A percentile compares a stretch with the other conserved stretches of the same genome.
phyloP scores from a whole-genome alignment of 2,329 filamentous ascomycete species.

The Colletotrichum sublineola region DNA sequence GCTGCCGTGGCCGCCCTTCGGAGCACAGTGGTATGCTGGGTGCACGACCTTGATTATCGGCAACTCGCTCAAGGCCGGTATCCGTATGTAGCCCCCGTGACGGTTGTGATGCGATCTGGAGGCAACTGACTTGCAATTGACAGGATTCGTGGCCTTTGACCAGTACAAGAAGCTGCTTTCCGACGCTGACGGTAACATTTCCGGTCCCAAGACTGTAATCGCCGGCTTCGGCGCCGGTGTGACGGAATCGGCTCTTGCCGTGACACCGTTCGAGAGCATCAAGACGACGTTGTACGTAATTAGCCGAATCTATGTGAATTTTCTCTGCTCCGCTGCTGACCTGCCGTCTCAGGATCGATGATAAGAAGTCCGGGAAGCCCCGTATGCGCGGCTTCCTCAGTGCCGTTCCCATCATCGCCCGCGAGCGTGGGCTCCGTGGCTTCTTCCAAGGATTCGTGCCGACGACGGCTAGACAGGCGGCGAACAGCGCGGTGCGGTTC shows the following conservation, averaged over 20 bases:
- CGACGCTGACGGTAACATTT: conserved; percentile 88
- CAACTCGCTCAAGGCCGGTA: conserved; percentile 95
- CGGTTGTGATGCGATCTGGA: too few relatives aligned
- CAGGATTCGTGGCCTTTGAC: conserved; percentile 95
- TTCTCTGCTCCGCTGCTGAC: conserved; percentile 6
- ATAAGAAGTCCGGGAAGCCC: conserved; percentile 87
- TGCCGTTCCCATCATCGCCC: conserved; percentile 86
- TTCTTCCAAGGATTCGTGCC: conserved; percentile 98
- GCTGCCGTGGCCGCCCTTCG: conserved; percentile 94
- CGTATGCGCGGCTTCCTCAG: conserved; percentile 93
- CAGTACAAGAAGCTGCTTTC: conserved; percentile 88
- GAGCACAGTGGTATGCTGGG: conserved; percentile 95
- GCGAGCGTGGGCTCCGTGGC: conserved; percentile 87
- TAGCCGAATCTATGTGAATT: not conserved
- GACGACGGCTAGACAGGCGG: conserved; percentile 93
- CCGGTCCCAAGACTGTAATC: conserved; percentile 89
- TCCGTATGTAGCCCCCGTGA: conserved; percentile 71
- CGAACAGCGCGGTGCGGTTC: conserved; percentile 93
- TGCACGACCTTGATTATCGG: conserved; percentile 97
- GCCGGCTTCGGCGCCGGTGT: conserved; percentile 95
- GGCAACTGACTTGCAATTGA: conserved; percentile 36
- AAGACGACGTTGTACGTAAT: conserved; percentile 86
- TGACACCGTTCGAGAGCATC: conserved; percentile 97
- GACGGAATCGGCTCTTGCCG: conserved; percentile 91
- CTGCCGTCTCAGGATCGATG: conserved; percentile 80